These are phyloP conservation scores for Tylopilus orsonianus DNA, from an alignment of 1,284 basidiomycete genomes.

Conservation along the genomic window DNA sequence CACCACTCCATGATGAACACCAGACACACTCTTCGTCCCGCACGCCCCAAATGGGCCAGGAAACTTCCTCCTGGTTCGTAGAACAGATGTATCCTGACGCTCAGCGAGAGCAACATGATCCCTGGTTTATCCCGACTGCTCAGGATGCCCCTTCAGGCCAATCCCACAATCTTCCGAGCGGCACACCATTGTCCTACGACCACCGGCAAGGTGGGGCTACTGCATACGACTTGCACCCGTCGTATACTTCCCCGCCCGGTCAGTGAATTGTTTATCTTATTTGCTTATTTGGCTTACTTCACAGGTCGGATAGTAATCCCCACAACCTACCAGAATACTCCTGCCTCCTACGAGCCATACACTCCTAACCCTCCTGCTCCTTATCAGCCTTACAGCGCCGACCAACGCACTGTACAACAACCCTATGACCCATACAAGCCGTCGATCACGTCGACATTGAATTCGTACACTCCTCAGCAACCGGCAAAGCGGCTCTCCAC, in stretches of 20 bases:
- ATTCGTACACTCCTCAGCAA: slow-evolving; percentile 15
- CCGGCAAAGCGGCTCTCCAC: slow-evolving; percentile 18
- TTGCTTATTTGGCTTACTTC: slow-evolving; percentile 7
- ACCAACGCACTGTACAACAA: slow-evolving; percentile 17
- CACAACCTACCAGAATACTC: slow-evolving; percentile 8
- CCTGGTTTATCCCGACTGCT: slow-evolving; percentile 31
- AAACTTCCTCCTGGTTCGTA: slow-evolving; percentile 32
- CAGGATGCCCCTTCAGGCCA: slow-evolving; percentile 19
- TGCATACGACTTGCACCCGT: slow-evolving; percentile 22
- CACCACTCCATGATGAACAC: slow-evolving; percentile 26
- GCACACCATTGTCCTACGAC: slow-evolving; percentile 22
- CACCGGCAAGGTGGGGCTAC: slow-evolving; percentile 30
- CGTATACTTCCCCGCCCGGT: slow-evolving; percentile 25
- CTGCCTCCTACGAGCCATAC: slow-evolving; percentile 22
- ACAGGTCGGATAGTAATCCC: slow-evolving; percentile 14
- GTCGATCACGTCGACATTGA: slow-evolving; percentile 21
- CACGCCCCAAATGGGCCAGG: slow-evolving; percentile 35
- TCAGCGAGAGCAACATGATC: slow-evolving; percentile 28
- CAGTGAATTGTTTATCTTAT: slow-evolving; percentile 10
- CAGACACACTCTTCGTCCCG: slow-evolving; percentile 21
- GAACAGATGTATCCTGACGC: slow-evolving; percentile 34
- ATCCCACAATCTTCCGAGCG: slow-evolving; percentile 16
- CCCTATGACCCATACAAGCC: slow-evolving; percentile 37
- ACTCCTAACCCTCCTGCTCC: slow-evolving; percentile 13
- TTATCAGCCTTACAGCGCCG: slow-evolving; percentile 16